Base-by-base conservation (phyloP, 441 rosid genomes). In the Lepidium campestre region DNA sequence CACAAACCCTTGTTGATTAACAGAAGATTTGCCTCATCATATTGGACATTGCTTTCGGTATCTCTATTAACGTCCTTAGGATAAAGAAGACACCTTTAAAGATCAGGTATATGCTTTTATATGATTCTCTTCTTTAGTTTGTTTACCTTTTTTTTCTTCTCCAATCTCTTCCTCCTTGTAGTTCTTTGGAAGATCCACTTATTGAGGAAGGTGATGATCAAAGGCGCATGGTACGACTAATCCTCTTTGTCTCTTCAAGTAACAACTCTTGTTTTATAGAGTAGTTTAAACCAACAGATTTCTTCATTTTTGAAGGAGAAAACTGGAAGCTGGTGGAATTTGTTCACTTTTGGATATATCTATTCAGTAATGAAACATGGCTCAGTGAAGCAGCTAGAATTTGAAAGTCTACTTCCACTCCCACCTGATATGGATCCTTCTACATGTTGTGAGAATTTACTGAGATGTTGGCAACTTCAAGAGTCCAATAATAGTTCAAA, bases 361-460 rank as follows among this genome's bases (percentile, higher is more conserved):
- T 50, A 69, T 74, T 66, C 84, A 39, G 83, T 86, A 65, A 82
- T 93, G 88, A 77, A 82, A 67, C 77, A 46, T 62, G 98, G 98
- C 41, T 75, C 83, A 42, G 11, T 31, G 60, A 90, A 87, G 78
- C 98, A 93, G 84, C 90, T 90, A 36, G 95, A 81, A 60, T 90
- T 93, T 54, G 89, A 85, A 56, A 90, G 90, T 83, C 75, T 93
- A 76, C 97, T 88, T 75, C 68, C 19, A 48, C 75, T 93, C 41
- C 96, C 95, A n/a, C 58, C 62, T 78, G 90, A 89, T 72, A 82
- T 93, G 93, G 84, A 85, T 78, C 93, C 99, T 61, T 81, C 84
- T 74, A 63, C 70, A 37, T 90, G 97, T 62, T 90, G 86, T 78
- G 78, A 82, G 45, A 79, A 75, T 68, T 57, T 93, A 74, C 31